Evolutionary conservation across 2,329 filamentous ascomycete genomes (phyloP).

Genomic region (Aspergillus sp.): DNA sequence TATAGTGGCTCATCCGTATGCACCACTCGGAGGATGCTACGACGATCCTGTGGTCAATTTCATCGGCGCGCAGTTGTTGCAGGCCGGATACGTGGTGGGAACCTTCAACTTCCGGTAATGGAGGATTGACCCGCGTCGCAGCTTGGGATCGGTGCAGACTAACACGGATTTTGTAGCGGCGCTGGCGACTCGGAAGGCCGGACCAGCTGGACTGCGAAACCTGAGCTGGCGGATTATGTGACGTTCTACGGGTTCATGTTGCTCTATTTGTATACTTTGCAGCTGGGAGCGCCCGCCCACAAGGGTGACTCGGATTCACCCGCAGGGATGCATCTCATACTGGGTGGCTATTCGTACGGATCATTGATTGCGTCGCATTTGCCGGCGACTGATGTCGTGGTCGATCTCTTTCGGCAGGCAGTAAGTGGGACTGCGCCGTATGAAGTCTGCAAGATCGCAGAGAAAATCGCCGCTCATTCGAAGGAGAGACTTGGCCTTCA

Average conservation of each 20-base stretch:
- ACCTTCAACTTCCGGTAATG: constrained; percentile 85
- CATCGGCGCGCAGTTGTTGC: constrained; percentile 55
- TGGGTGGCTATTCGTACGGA: constrained; percentile 86
- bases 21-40: constrained; percentile 72
- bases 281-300: constrained; percentile 9
- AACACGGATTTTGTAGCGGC: constrained; percentile 47
- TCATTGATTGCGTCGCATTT: constrained; percentile 69
- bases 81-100: constrained; percentile 62
- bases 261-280: constrained; percentile 58
- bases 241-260: constrained; percentile 73
- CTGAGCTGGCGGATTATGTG: constrained; percentile 73
- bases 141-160: background rate
- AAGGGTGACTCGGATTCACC: background rate
- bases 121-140: background rate
- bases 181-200: constrained; percentile 63
- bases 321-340: constrained; percentile 38
- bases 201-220: constrained; percentile 78
- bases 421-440: constrained; percentile 49
- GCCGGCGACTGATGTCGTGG: constrained; percentile 49
- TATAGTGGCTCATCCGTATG: constrained; percentile 83
- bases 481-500: constrained; percentile 35
- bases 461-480: constrained; percentile 57
- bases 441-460: constrained; percentile 62
- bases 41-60: constrained; percentile 72
- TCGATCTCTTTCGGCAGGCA: constrained; percentile 50